phyloP scores from a whole-genome alignment of 352 stramenopile genomes.

The Phytophthora citricola region DNA sequence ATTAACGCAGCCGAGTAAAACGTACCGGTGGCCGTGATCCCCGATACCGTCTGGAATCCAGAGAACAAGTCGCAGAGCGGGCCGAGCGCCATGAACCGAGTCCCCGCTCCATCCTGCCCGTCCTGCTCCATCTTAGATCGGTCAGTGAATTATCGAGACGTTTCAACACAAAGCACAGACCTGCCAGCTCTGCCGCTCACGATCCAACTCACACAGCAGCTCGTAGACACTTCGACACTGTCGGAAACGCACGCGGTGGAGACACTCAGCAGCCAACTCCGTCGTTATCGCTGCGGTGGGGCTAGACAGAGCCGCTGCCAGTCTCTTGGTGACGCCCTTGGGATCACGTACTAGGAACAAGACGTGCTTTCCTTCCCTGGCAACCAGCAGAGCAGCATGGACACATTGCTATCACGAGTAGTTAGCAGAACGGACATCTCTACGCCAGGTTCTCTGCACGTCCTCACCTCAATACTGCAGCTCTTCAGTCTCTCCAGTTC shows the following conservation, averaged over 20 bases:
- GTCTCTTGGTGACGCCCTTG: slow-evolving; percentile 34
- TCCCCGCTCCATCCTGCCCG: slow-evolving; percentile 9
- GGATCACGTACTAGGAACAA: slow-evolving; percentile 33
- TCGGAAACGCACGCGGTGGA: slow-evolving; percentile 43
- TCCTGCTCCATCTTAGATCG: slow-evolving; percentile 20
- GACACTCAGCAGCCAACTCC: slow-evolving; percentile 23
- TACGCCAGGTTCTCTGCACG: no score
- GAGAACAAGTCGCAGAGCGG: slow-evolving; percentile 47
- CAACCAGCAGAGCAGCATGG: slow-evolving; percentile 14
- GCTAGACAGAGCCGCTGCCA: slow-evolving; percentile 25
- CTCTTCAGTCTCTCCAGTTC: slow-evolving; percentile 3
- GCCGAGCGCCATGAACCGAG: slow-evolving; percentile 38
- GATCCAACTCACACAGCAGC: slow-evolving; percentile 41
- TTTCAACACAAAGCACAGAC: slow-evolving; percentile 24
- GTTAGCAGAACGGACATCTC: no score
- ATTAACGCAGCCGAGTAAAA: not conserved
- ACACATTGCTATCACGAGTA: slow-evolving; percentile 28
- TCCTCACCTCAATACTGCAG: slow-evolving; percentile 28
- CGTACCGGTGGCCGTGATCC: slow-evolving; percentile 45
- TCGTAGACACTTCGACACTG: slow-evolving; percentile 46
- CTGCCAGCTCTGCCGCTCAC: slow-evolving; percentile 32
- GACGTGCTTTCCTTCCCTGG: slow-evolving; percentile 16
- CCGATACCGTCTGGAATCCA: slow-evolving; percentile 40
- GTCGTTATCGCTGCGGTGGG: slow-evolving; percentile 18
- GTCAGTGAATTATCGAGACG: slow-evolving; percentile 18